Base-by-base conservation (phyloP, 2,329 filamentous ascomycete species). In the Claviceps sp. region DNA sequence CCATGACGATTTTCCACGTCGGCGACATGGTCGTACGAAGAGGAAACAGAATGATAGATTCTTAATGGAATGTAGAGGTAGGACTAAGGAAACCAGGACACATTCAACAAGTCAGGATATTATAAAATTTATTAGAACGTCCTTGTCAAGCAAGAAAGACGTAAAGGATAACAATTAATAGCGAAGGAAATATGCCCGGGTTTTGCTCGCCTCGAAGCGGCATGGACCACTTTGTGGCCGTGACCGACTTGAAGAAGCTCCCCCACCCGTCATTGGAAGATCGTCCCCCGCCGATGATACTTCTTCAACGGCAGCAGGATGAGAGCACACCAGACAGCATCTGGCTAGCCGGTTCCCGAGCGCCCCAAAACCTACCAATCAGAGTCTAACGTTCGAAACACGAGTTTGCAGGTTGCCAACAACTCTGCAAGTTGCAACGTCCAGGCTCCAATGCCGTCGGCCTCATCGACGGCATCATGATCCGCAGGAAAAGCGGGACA, bases 1-100 rank as follows among this genome's bases (percentile, higher is more conserved):
- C 75, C 56, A 78, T 67, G 44, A 71, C 75, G 52, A 78, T 75
- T 60, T 67, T 75, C 74, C 74, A 77, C 56, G 68, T 69, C 47
- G 71, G 72, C 53, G 68, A 60, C 72, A 75, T 74, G 50, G 50
- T 68, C 49, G 50, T 14, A 11, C 11, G 17, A 8, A 37, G 48
- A 37, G 14, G 42, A 17, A 8, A 44, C 26, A 44, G 14, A 49
- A 14, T 20, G 2, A 17, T 2, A 9, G 39, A 4, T 40, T 7
- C 1, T 13, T 17, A 16, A 16, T 37, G 3, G 16, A 9, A 34
- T 34, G 29, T 34, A 34, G 29, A 40, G 16, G 8, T 20, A 20
- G 20, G 20, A 20, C 20, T 20, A 20, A 20, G 20, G 20, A 1
- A 20, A 20, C 20, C 20, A 20, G 2, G 20, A 20, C 20, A 20